Base-by-base conservation (phyloP, 208 protist species). In the Herpetomonas samuelpessoai region DNA sequence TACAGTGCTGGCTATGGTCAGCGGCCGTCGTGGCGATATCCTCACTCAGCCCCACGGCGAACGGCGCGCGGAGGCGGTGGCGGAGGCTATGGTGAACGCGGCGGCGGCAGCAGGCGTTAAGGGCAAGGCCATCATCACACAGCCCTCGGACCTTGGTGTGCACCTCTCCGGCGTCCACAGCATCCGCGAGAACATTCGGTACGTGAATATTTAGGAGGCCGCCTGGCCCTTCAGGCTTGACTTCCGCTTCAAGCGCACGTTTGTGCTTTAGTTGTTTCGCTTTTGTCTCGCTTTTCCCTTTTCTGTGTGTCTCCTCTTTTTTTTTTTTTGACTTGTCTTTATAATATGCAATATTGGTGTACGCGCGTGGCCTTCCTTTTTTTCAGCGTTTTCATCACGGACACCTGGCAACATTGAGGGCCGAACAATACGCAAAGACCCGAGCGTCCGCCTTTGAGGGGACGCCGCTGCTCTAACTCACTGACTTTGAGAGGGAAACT, bases 111-210 rank as follows among this genome's bases (percentile, higher is more conserved):
- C 61, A 1, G 83, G 81, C 16, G 85, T 95, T 25, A 30, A 39
- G 2, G 88, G 88, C 1, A 79, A 81, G 7, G 76, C 70, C 29
- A 81, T 92, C 57, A 91, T 95, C 66, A 95, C 88, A n/a, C 66
- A 74, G 16, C 83, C 83, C 0, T 91, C 85, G 0, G 78, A 92
- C 47, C 60, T 86, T 22, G 88, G 88, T 22, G 81, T 75, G 1
- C 88, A 95, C 50, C 51, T 89, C 50, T 67, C 74, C 22, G 85
- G 85, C 46, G 79, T 79, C 0, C 65, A 62, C 19, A 65, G 63
- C 62, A 31, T 69, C n/a, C 62, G 57, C 29, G 54, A 65, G 4
- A 72, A 81, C 56, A 81, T 85, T 29, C 45, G 22, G 25, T 73
- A 73, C 67, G 48, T 73, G 47, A 67, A 62, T 28, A 73, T 67